Percentiles rank a stretch among this genome's conserved stretches.
Conservation (phyloP, 305 asterid genomes). For the Fraxinus albicans region DNA sequence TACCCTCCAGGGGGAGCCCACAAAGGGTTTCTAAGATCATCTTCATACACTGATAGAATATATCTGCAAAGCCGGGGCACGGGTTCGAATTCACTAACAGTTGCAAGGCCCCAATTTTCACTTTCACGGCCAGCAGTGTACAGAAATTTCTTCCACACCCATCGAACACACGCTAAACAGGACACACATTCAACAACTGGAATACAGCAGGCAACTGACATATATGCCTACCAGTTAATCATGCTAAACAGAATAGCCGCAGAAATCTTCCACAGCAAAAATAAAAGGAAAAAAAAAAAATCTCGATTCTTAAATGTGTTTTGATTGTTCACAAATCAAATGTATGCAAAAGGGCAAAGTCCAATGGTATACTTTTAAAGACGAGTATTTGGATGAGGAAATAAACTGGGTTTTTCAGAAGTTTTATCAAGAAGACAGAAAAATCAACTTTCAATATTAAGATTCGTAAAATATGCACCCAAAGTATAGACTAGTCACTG, state of each 20-base stretch:
- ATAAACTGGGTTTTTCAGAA: neutral
- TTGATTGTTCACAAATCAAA: neutral
- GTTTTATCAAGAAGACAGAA: neutral
- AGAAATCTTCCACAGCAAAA: neutral
- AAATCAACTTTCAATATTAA: neutral
- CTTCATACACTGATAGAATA: conserved; percentile 76
- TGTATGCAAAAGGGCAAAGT: neutral
- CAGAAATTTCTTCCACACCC: conserved; percentile 93
- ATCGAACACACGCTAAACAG: conserved; percentile 84
- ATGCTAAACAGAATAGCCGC: conserved; percentile 26
- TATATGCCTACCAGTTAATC: conserved; percentile 48
- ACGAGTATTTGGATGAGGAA: neutral
- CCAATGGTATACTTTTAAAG: neutral
- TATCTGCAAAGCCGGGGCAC: conserved; percentile 75
- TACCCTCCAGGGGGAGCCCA: conserved; percentile 91
- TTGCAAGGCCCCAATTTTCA: conserved; percentile 89
- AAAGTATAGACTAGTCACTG: neutral
- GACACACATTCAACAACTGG: conserved; percentile 94
- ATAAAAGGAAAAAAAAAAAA: conserved; percentile 8
- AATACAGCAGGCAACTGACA: conserved; percentile 91
- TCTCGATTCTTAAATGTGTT: neutral
- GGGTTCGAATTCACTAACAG: conserved; percentile 80
- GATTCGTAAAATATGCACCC: neutral
- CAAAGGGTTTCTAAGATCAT: conserved; percentile 65
- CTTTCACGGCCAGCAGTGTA: conserved; percentile 93